Base-by-base conservation (phyloP, 768 basidiomycete genomes). In the Jaapia argillacea region DNA sequence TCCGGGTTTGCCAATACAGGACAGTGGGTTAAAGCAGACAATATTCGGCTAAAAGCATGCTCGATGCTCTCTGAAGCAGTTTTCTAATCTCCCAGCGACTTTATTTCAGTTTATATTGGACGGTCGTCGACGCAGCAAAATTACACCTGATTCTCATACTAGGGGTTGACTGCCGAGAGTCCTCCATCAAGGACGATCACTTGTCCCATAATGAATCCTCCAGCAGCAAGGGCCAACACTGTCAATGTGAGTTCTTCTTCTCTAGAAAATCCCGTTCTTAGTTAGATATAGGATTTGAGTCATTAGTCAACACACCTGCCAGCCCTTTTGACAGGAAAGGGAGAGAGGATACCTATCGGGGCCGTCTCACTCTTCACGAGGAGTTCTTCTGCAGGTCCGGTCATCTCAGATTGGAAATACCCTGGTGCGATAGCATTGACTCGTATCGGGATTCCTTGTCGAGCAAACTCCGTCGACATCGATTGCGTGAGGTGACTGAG, bases 391-490 rank as follows among this genome's bases (percentile, higher is more conserved):
- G 10, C 28, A 10, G 28, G 28, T 10, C 10, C 10, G 16, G 28
- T 33, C 10, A 27, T 24, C 24, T 42, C 41, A 13, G 47, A 41
- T 10, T 24, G n/a, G 38, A 38, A 48, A 10, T 28, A 21, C 4
- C 46, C 46, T 3, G 46, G 45, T 6, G 46, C 46, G 28, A 48
- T 45, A 20, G 46, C 36, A 21, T 48, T 48, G 21, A 48, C 46
- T 13, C 46, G 44, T 5, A 48, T 33, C 7, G 45, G 46, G 14
- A 47, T 45, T 35, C 41, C 40, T 36, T 51, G 47, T 16, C 50
- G 25, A 5, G 49, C 47, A 23, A 54, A 47, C 28, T 54, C 53
- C 22, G 52, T 53, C 5, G 54, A 33, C 38, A 54, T 37, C 4
- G 51, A 41, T 16, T 40, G 38, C n/a, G 48, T 54, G 6, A 54